Conservation (phyloP, 1,139 yeast species). For the Suhomyces anneliseae region DNA sequence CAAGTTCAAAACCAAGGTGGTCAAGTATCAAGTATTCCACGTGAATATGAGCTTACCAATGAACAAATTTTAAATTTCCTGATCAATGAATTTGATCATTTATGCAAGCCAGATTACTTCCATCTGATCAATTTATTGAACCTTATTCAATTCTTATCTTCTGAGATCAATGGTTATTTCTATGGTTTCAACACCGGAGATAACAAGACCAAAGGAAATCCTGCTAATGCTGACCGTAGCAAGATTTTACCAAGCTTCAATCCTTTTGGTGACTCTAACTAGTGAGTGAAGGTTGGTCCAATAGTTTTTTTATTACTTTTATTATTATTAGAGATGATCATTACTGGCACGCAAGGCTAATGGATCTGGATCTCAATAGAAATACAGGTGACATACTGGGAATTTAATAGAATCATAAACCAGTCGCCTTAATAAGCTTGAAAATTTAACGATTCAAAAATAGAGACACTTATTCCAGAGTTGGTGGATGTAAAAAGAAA, state of each 20-base stretch:
- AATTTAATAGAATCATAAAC: slow-evolving; percentile 11
- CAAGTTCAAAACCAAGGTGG: neutral
- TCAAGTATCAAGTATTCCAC: slow-evolving; percentile 25
- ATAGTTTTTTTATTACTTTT: neutral
- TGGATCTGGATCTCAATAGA: slow-evolving; percentile 6
- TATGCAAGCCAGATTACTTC: slow-evolving; percentile 42
- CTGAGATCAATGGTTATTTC: slow-evolving; percentile 41
- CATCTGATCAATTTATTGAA: slow-evolving; percentile 43
- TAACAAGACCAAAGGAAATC: slow-evolving; percentile 1
- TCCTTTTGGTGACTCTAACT: slow-evolving; percentile 29
- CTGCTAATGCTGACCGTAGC: slow-evolving; percentile 6
- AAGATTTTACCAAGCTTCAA: slow-evolving; percentile 29
- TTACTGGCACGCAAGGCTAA: slow-evolving; percentile 4
- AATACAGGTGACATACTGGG: slow-evolving; percentile 7
- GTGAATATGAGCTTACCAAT: slow-evolving; percentile 42
- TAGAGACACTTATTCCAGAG: neutral
- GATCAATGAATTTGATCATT: slow-evolving; percentile 36
- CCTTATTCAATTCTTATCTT: slow-evolving; percentile 32
- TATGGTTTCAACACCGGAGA: slow-evolving; percentile 39
- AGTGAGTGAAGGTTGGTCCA: neutral
- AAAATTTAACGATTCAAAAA: no score
- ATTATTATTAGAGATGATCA: neutral
- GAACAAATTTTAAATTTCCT: slow-evolving; percentile 46
- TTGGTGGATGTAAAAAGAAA: neutral
- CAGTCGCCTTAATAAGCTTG: neutral